These are phyloP conservation scores for Sergeia podlipaevii DNA, from an alignment of 208 protist species.

Conservation along the genomic window DNA sequence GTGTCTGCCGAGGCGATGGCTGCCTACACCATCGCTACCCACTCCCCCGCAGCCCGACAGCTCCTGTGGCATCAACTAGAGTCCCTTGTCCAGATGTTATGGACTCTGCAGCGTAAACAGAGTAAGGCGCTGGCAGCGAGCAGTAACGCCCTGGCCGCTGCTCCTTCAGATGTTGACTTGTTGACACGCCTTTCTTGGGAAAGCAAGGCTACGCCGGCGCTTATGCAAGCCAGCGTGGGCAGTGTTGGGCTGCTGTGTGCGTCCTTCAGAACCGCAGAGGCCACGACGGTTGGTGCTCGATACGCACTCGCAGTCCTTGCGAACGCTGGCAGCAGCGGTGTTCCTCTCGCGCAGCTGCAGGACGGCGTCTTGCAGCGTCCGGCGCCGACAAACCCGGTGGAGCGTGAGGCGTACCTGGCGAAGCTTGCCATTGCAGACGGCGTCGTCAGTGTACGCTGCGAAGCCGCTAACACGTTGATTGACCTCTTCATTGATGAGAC, in stretches of 20 bases:
- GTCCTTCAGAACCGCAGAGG: conserved; percentile 30
- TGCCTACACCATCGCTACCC: conserved; percentile 10
- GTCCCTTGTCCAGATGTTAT: conserved; percentile 62
- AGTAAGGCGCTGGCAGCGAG: conserved; percentile 13
- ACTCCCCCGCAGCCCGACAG: conserved; percentile 38
- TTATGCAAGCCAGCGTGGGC: conserved; percentile 52
- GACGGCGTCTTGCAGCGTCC: conserved; percentile 6
- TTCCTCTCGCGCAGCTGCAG: background rate
- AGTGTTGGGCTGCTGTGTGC: conserved; percentile 38
- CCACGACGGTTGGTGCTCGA: conserved; percentile 28
- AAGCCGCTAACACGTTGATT: conserved; percentile 74
- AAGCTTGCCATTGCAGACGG: conserved; percentile 37
- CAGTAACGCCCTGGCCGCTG: conserved; percentile 36
- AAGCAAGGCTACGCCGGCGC: conserved; percentile 22
- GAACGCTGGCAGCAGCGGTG: conserved; percentile 10
- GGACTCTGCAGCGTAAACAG: conserved; percentile 80
- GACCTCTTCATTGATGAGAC: conserved; percentile 75
- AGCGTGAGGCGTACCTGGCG: conserved; percentile 34
- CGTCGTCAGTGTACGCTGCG: conserved; percentile 47
- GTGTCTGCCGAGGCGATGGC: conserved; percentile 1
- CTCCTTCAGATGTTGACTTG: conserved; percentile 48
- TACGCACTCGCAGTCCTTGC: conserved; percentile 39
- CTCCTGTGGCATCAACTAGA: conserved; percentile 70
- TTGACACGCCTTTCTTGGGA: conserved; percentile 66
- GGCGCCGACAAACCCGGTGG: conserved; percentile 14